Evolutionary conservation across 2,329 filamentous ascomycete species (phyloP).

Genomic region (Alternaria alternata): DNA sequence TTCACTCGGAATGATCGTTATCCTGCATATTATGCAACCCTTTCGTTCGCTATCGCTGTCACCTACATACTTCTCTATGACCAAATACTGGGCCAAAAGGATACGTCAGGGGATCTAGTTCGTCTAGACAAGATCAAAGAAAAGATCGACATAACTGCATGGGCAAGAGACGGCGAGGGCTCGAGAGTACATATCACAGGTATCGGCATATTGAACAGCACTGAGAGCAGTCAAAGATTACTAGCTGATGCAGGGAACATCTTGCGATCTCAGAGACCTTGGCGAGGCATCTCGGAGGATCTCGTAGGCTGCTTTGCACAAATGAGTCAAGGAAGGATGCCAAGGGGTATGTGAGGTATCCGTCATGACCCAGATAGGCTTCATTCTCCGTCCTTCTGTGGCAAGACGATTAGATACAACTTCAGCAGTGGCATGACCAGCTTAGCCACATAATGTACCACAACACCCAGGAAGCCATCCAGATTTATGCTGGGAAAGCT

Average conservation of each 20-base stretch:
- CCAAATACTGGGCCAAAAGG: not conserved
- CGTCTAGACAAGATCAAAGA: not conserved
- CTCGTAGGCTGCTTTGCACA: not conserved
- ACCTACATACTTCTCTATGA: not conserved
- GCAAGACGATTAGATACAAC: not conserved
- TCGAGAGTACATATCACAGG: not conserved
- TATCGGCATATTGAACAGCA: not conserved
- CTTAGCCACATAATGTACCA: not conserved
- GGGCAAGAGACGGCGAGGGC: not conserved
- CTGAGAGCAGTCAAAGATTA: not conserved
- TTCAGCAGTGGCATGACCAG: not conserved
- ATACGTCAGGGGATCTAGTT: not conserved
- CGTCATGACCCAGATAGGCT: not conserved
- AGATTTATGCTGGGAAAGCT: not conserved
- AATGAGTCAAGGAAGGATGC: not conserved
- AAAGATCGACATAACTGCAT: not conserved
- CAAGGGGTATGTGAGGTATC: not conserved
- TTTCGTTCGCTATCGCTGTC: not conserved
- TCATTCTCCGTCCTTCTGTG: conserved; percentile 1
- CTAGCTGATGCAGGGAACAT: not conserved
- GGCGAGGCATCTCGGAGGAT: not conserved
- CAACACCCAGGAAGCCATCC: not conserved
- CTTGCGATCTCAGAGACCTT: not conserved
- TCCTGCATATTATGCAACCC: not conserved
- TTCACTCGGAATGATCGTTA: not conserved